A percentile compares a stretch with the other conserved stretches of the same genome.
Conservation (phyloP, 352 stramenopile genomes). For the Bremia lactucae region DNA sequence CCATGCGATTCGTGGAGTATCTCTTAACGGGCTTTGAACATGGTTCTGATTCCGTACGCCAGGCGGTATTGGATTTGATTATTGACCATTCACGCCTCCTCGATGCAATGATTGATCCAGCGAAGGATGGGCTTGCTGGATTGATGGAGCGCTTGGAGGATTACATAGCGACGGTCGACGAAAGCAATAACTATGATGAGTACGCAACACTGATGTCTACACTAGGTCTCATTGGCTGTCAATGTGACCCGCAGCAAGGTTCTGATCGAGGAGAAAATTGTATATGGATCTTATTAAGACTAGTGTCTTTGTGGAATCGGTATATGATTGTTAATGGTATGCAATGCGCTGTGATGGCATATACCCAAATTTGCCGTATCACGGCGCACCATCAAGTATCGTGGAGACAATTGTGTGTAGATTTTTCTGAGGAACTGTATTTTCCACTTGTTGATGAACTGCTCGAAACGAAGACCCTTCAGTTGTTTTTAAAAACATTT, state of each 20-base stretch:
- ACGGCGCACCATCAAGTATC: conserved; percentile 29
- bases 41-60: conserved; percentile 5
- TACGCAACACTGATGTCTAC: conserved; percentile 19
- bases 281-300: conserved; percentile 37
- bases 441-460: conserved; percentile 47
- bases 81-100: conserved; percentile 15
- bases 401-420: conserved; percentile 43
- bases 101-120: conserved; percentile 28
- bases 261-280: conserved; percentile 34
- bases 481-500: conserved; percentile 48
- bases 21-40: conserved; percentile 20
- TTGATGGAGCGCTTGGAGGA: conserved; percentile 30
- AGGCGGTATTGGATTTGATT: conserved; percentile 15
- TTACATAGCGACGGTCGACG: conserved; percentile 23
- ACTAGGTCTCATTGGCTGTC: conserved; percentile 31
- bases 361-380: conserved; percentile 43
- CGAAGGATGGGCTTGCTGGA: conserved; percentile 10
- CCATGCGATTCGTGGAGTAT: conserved; percentile 23
- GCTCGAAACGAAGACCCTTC: conserved; percentile 25
- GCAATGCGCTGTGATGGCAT: conserved; percentile 19
- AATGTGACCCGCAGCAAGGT: conserved; percentile 19
- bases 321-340: conserved; percentile 18
- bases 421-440: conserved; percentile 46
- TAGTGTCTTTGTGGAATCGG: conserved; percentile 44
- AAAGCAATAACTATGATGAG: conserved; percentile 12